Base-by-base conservation (phyloP, 2,329 filamentous ascomycete species). In the Xylaria sp. region DNA sequence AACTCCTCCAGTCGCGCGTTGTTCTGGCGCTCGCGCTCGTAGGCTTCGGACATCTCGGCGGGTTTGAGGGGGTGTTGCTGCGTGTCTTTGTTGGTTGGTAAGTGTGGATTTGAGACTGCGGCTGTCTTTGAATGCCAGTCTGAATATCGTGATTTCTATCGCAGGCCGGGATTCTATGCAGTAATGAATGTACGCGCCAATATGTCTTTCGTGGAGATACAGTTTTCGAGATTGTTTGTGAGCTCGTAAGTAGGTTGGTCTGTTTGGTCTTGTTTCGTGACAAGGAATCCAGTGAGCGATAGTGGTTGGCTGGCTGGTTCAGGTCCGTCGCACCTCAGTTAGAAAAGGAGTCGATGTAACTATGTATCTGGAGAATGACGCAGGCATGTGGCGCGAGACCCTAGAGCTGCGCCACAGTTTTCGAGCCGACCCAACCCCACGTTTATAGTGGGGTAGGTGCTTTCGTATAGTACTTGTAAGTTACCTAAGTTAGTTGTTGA, bases 1-100 rank as follows among this genome's bases (percentile, higher is more conserved):
- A 99, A 91, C 79, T 97, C 94, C 76, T 95, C 91, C 65, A 99
- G 92, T 75, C 95, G 94, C 73, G 93, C 90, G 82, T 98, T 97
- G 84, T 99, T 99, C 82, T 99, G 96, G 78, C 88, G 87, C 83
- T 93, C 91, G 79, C 91, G 90, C 83, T 93, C 91, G 83, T 92
- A 93, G 72, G 90, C 87, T 79, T 93, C 91, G 55, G 90, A 90
- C 91, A 93, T 93, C 72, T 57, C 56, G 62, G 28, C 55, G 13
- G 53, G 7, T 52, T 39, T 36, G 10, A 18, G 23, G 30, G 41
- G 20, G 43, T 46, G n/a, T 10, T 61, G 30, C 5, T 43, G 32
- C 15, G 43, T 50, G n/a, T 7, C 39, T 57, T 68, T 55, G 65
- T 43, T 61, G 15, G 34, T 25, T 34, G 18, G 45, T 36, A 30